These are phyloP conservation scores for Paecilomyces sp. DNA, from an alignment of 2,329 filamentous ascomycete species.

Conservation along the genomic window DNA sequence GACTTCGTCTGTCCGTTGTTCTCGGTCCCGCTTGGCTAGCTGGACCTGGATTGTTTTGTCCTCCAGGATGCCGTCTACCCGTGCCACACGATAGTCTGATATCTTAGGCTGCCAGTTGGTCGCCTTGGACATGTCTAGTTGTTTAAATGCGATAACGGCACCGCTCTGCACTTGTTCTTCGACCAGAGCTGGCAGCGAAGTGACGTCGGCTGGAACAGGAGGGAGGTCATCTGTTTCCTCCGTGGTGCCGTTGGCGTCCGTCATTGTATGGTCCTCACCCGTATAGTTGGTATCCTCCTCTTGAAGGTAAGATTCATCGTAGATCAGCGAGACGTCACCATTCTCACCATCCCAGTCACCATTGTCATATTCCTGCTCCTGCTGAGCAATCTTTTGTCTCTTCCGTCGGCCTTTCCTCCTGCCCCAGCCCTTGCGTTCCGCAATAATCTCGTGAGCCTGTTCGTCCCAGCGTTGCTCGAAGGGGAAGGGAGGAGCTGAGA, in stretches of 20 bases:
- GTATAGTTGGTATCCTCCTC: conserved; percentile 4
- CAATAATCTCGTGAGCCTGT: conserved; percentile 52
- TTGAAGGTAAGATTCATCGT: conserved; percentile 30
- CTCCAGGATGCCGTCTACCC: conserved; percentile 52
- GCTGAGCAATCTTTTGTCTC: conserved; percentile 34
- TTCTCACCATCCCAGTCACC: conserved; percentile 28
- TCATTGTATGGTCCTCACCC: conserved; percentile 13
- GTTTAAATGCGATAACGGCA: conserved; percentile 39
- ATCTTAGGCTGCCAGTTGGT: conserved; percentile 41
- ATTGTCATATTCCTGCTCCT: conserved; percentile 35
- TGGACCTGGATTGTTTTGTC: conserved; percentile 52
- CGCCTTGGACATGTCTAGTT: conserved; percentile 39
- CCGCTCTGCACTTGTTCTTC: conserved; percentile 26
- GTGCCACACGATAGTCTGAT: conserved; percentile 56
- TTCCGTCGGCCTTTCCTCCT: conserved; percentile 48
- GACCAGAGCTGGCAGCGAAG: conserved; percentile 46
- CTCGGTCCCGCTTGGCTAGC: conserved; percentile 63
- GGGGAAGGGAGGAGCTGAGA: conserved; percentile 12
- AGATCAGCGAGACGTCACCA: conserved; percentile 25
- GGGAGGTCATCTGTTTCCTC: conserved; percentile 42
- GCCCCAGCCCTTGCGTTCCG: conserved; percentile 26
- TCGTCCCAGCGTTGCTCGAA: conserved; percentile 74
- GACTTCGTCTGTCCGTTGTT: conserved; percentile 43
- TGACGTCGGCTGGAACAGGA: conserved; percentile 52
- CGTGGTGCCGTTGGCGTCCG: conserved; percentile 18